phyloP scores from a whole-genome alignment of 768 basidiomycete genomes.

The Lactarius hatsudake region DNA sequence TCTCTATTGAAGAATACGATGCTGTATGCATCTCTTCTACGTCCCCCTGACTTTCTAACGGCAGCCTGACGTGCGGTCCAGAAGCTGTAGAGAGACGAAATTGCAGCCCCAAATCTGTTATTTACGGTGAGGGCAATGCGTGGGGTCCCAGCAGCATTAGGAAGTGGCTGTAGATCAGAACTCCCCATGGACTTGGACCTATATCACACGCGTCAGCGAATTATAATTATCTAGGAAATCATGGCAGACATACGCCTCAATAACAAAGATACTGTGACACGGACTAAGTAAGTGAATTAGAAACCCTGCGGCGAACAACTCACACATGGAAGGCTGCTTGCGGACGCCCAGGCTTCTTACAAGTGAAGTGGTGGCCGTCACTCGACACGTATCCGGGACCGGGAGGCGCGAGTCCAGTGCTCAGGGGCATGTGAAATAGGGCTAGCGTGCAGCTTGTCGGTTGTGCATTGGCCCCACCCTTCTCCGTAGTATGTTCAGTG shows the following conservation, averaged over 20 bases:
- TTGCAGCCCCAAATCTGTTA: constrained; percentile 58
- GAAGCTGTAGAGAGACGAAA: constrained; percentile 51
- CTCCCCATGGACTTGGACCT: constrained; percentile 53
- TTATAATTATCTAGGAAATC: too few species aligned
- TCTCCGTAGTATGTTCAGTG: constrained; percentile 45
- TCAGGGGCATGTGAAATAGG: constrained; percentile 45
- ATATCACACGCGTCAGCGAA: constrained; percentile 6
- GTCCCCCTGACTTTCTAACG: constrained; percentile 30
- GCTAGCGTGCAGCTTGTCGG: constrained; percentile 54
- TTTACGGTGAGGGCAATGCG: constrained; percentile 38
- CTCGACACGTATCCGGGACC: constrained; percentile 49
- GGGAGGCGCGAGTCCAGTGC: constrained; percentile 29
- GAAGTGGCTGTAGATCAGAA: constrained; percentile 44
- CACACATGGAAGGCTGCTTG: constrained; percentile 59
- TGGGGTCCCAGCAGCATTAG: constrained; percentile 40
- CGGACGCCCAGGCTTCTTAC: constrained; percentile 50
- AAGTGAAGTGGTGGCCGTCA: constrained; percentile 54
- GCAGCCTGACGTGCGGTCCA: constrained; percentile 51
- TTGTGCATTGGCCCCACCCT: constrained; percentile 35
- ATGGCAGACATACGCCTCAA: constrained; percentile 40
- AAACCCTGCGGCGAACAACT: constrained; percentile 28
- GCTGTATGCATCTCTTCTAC: constrained; percentile 53
- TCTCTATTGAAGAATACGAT: constrained; percentile 45
- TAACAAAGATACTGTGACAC: constrained; percentile 47
- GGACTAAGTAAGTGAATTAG: background rate